Conservation (phyloP, 441 rosid species). For the Euphorbia celastroides region DNA sequence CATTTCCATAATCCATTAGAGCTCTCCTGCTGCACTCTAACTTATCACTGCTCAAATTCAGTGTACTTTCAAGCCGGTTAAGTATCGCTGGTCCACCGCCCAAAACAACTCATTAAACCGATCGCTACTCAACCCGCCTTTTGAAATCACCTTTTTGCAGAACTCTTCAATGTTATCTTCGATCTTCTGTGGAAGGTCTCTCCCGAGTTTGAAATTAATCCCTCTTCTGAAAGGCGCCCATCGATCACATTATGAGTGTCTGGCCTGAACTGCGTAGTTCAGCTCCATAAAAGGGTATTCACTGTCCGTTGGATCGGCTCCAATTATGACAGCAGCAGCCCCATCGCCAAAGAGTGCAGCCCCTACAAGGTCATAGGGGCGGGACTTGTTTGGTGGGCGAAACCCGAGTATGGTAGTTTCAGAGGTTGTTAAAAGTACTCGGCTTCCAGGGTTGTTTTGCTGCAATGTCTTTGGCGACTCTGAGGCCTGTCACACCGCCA, state of each 20-base stretch:
- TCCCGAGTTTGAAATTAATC: constrained; percentile 82
- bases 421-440: constrained; percentile 78
- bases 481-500: constrained; percentile 91
- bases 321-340: constrained; percentile 82
- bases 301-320: constrained; percentile 49
- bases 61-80: constrained; percentile 71
- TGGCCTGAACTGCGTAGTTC: constrained; percentile 75
- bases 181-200: constrained; percentile 90
- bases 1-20: constrained; percentile 88
- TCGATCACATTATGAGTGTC: constrained; percentile 73
- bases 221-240: constrained; percentile 80
- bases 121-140: constrained; percentile 29
- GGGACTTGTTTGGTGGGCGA: constrained; percentile 73
- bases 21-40: constrained; percentile 78
- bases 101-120: constrained; percentile 79
- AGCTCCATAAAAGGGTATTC: constrained; percentile 91
- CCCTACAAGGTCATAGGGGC: constrained; percentile 94
- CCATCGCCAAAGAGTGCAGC: constrained; percentile 95
- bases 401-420: constrained; percentile 95
- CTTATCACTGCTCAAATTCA: constrained; percentile 62
- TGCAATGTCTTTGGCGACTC: constrained; percentile 88
- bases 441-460: constrained; percentile 90
- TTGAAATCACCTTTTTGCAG: constrained; percentile 54
- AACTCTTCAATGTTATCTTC: constrained; percentile 82
- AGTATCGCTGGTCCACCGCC: constrained; percentile 99